phyloP scores from a whole-genome alignment of 306 rosid species.

The Fragaria vesca region DNA sequence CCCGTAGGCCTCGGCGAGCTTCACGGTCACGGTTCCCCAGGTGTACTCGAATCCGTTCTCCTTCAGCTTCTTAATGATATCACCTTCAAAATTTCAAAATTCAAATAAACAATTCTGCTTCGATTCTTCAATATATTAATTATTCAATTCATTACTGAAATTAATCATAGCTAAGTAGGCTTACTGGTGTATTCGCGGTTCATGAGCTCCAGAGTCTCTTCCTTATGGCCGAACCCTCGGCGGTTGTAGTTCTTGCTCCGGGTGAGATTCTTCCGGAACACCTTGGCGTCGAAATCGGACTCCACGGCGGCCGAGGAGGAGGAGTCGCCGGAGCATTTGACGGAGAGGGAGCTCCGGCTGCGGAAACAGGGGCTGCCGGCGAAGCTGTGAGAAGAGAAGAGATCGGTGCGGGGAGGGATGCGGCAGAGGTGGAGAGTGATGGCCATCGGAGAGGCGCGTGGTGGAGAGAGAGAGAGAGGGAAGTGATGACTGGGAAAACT shows the following conservation, averaged over 20 bases:
- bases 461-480: background rate
- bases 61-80: slow-evolving; percentile 74
- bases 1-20: slow-evolving; percentile 89
- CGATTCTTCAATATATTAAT: background rate
- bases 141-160: background rate
- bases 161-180: background rate
- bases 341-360: slow-evolving; percentile 43
- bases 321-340: slow-evolving; percentile 58
- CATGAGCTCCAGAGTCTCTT: slow-evolving; percentile 83
- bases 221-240: slow-evolving; percentile 81
- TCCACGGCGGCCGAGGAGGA: slow-evolving; percentile 41
- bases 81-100: slow-evolving; percentile 45
- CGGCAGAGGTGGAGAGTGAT: slow-evolving; percentile 59
- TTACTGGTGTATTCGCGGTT: slow-evolving; percentile 86
- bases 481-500: background rate
- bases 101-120: too few species aligned
- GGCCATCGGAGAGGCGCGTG: slow-evolving; percentile 52
- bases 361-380: slow-evolving; percentile 27
- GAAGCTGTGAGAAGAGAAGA: slow-evolving; percentile 37
- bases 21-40: slow-evolving; percentile 92
- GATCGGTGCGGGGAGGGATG: slow-evolving; percentile 44
- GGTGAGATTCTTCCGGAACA: slow-evolving; percentile 84
- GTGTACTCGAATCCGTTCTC: slow-evolving; percentile 73
- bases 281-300: slow-evolving; percentile 76
- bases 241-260: slow-evolving; percentile 87